These are phyloP conservation scores for Protoeuglena noctilucae DNA, from an alignment of 139 green algal species.

Conservation along the genomic window DNA sequence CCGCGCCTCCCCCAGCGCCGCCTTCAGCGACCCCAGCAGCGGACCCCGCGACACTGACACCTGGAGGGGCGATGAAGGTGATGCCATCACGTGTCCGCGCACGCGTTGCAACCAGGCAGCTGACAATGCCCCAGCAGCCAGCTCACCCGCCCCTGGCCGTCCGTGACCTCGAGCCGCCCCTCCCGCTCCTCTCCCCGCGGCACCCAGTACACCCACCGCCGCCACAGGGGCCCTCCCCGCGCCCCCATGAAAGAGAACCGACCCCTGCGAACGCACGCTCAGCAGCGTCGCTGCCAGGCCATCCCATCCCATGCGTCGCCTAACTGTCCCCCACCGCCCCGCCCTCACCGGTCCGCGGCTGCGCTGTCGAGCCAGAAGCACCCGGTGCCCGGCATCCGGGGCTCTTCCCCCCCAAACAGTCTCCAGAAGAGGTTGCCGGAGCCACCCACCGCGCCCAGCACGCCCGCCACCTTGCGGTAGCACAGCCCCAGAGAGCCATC, in stretches of 20 bases:
- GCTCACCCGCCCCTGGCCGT: neutral
- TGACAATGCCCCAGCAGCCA: neutral
- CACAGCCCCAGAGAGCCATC: slow-evolving; percentile 20
- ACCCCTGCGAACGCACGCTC: too few relatives aligned
- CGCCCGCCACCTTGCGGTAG: slow-evolving; percentile 9
- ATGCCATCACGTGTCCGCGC: too few relatives aligned
- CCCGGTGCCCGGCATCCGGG: slow-evolving; percentile 37
- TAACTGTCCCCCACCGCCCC: too few relatives aligned
- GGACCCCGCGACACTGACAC: neutral
- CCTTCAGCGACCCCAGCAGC: slow-evolving; percentile 7
- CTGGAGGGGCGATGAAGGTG: neutral
- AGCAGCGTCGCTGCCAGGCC: too few relatives aligned
- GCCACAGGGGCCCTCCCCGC: slow-evolving; percentile 55
- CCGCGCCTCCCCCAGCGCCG: slow-evolving; percentile 2
- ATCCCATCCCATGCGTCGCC: too few relatives aligned
- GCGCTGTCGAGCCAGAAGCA: slow-evolving; percentile 89
- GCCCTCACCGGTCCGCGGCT: slow-evolving; percentile 43
- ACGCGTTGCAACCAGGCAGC: too few relatives aligned
- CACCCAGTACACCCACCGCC: slow-evolving; percentile 50
- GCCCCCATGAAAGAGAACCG: slow-evolving; percentile 89
- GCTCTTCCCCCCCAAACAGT: slow-evolving; percentile 19
- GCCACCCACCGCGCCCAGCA: slow-evolving; percentile 9
- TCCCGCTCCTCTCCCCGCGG: slow-evolving; percentile 5
- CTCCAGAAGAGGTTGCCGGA: slow-evolving; percentile 17
- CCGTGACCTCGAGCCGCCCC: slow-evolving; percentile 5